Evolutionary conservation across 2,329 filamentous ascomycete genomes (phyloP).

Genomic region (Bipolaris cookei): DNA sequence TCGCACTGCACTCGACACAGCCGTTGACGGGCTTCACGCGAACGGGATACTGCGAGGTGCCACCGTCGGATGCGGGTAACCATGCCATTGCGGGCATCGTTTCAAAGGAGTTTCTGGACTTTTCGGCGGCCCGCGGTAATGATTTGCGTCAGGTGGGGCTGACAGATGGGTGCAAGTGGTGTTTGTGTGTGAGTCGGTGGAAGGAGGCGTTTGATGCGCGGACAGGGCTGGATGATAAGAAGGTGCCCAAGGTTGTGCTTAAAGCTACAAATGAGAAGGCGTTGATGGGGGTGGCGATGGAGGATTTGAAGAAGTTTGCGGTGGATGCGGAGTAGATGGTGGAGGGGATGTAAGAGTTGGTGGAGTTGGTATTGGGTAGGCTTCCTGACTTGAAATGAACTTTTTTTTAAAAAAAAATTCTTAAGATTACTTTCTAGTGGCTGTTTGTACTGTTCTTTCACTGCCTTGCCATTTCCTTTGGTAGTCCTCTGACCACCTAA

Average conservation of each 20-base stretch:
- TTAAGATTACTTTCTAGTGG: too few relatives aligned
- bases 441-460: too few relatives aligned
- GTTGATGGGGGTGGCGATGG: constrained; percentile 55
- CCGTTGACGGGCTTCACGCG: constrained; percentile 67
- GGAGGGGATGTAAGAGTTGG: not conserved
- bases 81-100: constrained; percentile 65
- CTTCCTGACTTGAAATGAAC: too few relatives aligned
- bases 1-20: constrained; percentile 62
- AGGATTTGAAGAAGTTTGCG: constrained; percentile 59
- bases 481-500: too few relatives aligned
- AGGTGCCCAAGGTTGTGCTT: constrained; percentile 58
- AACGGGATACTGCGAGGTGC: constrained; percentile 66
- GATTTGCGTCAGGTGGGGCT: constrained; percentile 63
- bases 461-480: not conserved
- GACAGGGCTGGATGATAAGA: constrained; percentile 54
- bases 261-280: constrained; percentile 62
- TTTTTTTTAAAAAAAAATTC: too few relatives aligned
- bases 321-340: constrained; percentile 42
- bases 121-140: constrained; percentile 64
- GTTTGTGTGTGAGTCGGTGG: constrained; percentile 66
- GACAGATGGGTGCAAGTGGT: constrained; percentile 67
- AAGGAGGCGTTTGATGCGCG: constrained; percentile 65
- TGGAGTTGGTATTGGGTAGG: too few relatives aligned
- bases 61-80: constrained; percentile 62
- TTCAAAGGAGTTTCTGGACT: constrained; percentile 67